Conservation (phyloP, 495 filamentous ascomycete genomes). For the Aspergillus carlsbadensis region DNA sequence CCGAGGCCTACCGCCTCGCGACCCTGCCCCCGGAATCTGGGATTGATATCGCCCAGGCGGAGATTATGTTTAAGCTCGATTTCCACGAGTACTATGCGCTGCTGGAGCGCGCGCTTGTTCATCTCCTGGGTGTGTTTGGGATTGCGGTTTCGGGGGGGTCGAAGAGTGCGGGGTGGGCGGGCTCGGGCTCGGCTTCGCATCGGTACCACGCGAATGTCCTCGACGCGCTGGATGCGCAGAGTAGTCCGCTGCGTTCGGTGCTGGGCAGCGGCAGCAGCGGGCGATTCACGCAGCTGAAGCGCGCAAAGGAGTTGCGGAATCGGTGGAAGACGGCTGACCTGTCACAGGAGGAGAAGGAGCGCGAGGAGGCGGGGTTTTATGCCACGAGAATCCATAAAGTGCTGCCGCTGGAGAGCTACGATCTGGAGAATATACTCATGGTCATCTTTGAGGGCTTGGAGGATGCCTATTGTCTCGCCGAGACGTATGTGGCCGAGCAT, state of each 20-base stretch:
- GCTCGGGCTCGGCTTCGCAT: too few species aligned
- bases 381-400: constrained; percentile 1
- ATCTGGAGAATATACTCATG: constrained; percentile 53
- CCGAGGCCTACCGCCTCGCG: constrained; percentile 49
- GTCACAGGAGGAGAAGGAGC: constrained; percentile 34
- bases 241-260: constrained; percentile 49
- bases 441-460: constrained; percentile 40
- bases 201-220: constrained; percentile 66
- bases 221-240: constrained; percentile 46
- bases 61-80: constrained; percentile 69
- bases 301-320: constrained; percentile 65
- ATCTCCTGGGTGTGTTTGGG: constrained; percentile 56
- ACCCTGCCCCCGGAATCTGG: constrained; percentile 24
- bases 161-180: constrained; percentile 6
- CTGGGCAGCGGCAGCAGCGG: constrained; percentile 46
- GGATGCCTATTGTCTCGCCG: constrained; percentile 24
- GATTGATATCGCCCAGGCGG: constrained; percentile 36
- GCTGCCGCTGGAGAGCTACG: constrained; percentile 49
- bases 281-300: constrained; percentile 46
- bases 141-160: constrained; percentile 38
- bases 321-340: constrained; percentile 62
- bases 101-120: constrained; percentile 62
- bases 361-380: constrained; percentile 3
- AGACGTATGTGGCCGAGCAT: background rate
- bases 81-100: constrained; percentile 71